A percentile compares a stretch with the other conserved stretches of the same genome.
Evolutionary conservation across 2,329 filamentous ascomycete species (phyloP).

Genomic region (Colletotrichum gloeosporioides): DNA sequence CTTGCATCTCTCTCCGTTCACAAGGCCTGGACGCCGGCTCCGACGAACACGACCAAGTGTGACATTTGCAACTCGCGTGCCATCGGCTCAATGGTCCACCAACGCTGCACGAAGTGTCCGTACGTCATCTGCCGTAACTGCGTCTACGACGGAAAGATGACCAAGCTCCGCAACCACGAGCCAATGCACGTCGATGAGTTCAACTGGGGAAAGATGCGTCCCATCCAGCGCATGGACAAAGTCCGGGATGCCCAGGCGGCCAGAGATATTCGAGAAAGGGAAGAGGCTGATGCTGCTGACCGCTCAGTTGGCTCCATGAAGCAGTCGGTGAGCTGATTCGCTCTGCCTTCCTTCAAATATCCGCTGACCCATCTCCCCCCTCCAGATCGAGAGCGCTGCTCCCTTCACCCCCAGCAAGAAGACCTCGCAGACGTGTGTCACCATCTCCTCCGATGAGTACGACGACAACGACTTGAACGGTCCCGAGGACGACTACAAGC

Average conservation of each 20-base stretch:
- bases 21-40: neutral
- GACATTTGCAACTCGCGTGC: neutral
- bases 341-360: neutral
- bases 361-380: neutral
- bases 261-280: neutral
- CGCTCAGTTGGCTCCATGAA: neutral
- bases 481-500: neutral
- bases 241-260: neutral
- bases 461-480: neutral
- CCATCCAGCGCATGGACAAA: neutral
- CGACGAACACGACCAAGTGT: neutral
- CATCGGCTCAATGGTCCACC: neutral
- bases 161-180: neutral
- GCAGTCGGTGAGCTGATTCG: neutral
- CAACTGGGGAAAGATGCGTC: neutral
- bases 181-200: neutral
- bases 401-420: neutral
- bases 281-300: neutral
- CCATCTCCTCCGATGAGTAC: neutral
- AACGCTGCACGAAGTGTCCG: neutral
- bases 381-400: neutral
- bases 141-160: neutral
- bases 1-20: neutral
- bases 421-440: neutral
- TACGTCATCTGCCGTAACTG: neutral